Evolutionary conservation across 2,329 filamentous ascomycete species (phyloP).

Genomic region (Pseudogymnoascus pannorum): DNA sequence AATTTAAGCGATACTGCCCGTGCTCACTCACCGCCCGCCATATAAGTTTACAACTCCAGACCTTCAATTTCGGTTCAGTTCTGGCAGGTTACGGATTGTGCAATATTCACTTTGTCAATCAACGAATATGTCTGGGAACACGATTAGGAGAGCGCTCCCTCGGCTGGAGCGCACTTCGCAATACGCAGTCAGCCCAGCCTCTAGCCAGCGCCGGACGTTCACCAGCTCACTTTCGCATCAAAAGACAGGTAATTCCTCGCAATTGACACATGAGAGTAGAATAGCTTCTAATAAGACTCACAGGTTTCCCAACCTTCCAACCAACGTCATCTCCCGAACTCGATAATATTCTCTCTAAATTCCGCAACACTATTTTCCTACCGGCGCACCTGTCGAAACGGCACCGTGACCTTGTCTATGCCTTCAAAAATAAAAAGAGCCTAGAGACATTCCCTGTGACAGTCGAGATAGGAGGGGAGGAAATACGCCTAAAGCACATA

Average conservation of each 20-base stretch:
- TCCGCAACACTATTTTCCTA: conserved; percentile 54
- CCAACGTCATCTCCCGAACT: conserved; percentile 46
- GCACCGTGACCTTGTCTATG: conserved; percentile 48
- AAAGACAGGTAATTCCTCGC: conserved; percentile 20
- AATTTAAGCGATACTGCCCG: conserved; percentile 3
- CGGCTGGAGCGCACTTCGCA: background rate
- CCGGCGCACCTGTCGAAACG: conserved; percentile 48
- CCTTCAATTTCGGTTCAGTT: conserved; percentile 3
- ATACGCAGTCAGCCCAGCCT: background rate
- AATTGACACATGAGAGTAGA: too few relatives aligned
- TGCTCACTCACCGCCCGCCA: conserved; percentile 1
- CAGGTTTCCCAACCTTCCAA: conserved; percentile 34
- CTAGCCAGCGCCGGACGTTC: conserved; percentile 21
- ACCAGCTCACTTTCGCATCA: conserved; percentile 22
- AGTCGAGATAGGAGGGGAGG: conserved; percentile 50
- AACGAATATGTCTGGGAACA: conserved; percentile 7
- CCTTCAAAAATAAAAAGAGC: conserved; percentile 37
- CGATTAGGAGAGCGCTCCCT: conserved; percentile 1
- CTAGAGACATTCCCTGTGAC: conserved; percentile 49
- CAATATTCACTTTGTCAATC: background rate
- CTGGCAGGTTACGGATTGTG: background rate
- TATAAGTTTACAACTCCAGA: conserved; percentile 2
- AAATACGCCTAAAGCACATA: conserved; percentile 26
- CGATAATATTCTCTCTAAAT: conserved; percentile 42
- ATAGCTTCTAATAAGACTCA: conserved; percentile 1